These are phyloP conservation scores for Colletotrichum aenigma DNA, from an alignment of 2,329 filamentous ascomycete genomes.

Conservation along the genomic window DNA sequence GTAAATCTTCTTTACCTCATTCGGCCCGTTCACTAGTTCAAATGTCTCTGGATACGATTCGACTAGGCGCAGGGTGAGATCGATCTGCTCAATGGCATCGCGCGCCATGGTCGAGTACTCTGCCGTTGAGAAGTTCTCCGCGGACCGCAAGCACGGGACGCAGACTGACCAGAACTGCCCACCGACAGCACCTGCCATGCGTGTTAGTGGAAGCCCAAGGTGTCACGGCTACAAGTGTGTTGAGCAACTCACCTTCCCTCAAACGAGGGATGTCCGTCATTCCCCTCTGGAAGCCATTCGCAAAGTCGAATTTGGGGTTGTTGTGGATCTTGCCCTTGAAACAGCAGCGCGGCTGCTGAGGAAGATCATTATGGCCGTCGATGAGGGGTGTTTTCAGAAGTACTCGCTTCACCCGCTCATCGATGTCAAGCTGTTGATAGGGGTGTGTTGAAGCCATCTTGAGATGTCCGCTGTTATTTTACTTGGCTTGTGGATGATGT, in stretches of 20 bases:
- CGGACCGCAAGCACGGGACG: constrained; percentile 26
- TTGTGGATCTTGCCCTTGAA: constrained; percentile 34
- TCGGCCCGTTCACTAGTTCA: constrained; percentile 26
- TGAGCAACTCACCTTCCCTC: constrained; percentile 14
- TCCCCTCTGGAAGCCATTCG: constrained; percentile 33
- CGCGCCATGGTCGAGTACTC: constrained; percentile 24
- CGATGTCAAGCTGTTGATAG: constrained; percentile 20
- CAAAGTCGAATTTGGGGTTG: constrained; percentile 35
- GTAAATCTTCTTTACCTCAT: constrained; percentile 30
- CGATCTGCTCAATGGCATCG: constrained; percentile 25
- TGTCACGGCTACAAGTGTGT: too few relatives aligned
- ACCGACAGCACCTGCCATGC: constrained; percentile 23
- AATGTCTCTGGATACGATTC: constrained; percentile 27
- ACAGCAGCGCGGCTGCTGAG: constrained; percentile 27
- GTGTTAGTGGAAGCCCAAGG: neutral
- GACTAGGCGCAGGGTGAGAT: constrained; percentile 26
- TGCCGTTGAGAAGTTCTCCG: constrained; percentile 26
- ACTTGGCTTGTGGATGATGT: rapidly evolving
- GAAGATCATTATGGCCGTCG: constrained; percentile 39
- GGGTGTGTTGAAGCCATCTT: neutral
- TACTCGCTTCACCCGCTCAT: constrained; percentile 32
- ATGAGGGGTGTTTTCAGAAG: constrained; percentile 31
- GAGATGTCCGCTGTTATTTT: neutral
- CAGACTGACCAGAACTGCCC: constrained; percentile 34
- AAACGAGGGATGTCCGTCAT: constrained; percentile 33